Conservation (phyloP, 768 basidiomycete genomes). For the Omphalotus guepiniiformis region DNA sequence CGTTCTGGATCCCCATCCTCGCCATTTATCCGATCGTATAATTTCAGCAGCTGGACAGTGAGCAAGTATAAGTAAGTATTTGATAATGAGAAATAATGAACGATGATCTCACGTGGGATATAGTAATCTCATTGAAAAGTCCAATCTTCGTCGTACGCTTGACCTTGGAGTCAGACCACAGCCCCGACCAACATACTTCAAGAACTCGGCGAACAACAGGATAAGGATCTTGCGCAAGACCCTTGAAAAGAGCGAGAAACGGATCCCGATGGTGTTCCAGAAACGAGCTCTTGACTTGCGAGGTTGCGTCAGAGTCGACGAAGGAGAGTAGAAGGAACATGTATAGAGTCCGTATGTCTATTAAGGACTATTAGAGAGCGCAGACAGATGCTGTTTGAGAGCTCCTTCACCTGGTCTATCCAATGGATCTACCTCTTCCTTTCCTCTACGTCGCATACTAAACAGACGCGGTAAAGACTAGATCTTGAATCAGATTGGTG, state of each 20-base stretch:
- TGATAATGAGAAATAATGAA: not conserved
- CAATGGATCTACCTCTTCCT: conserved; percentile 38
- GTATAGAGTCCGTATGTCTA: conserved; percentile 80
- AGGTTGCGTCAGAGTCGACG: conserved; percentile 42
- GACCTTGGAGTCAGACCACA: conserved; percentile 73
- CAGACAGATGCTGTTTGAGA: not conserved
- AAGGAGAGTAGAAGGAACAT: conserved; percentile 73
- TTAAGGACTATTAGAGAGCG: not conserved
- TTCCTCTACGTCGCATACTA: conserved; percentile 63
- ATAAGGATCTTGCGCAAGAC: conserved; percentile 63
- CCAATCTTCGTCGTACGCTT: conserved; percentile 68
- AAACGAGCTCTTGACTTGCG: conserved; percentile 57
- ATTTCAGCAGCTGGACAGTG: conserved; percentile 55
- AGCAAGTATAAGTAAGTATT: no score
- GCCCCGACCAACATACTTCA: conserved; percentile 70
- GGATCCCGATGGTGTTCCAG: conserved; percentile 67
- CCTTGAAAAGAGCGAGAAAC: conserved; percentile 70
- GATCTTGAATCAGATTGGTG: not conserved
- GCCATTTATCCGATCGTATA: conserved; percentile 59
- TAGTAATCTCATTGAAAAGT: conserved; percentile 62
- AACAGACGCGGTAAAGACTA: conserved; percentile 66
- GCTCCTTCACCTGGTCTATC: conserved; percentile 53
- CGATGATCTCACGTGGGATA: conserved; percentile 52
- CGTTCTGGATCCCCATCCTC: conserved; percentile 49
- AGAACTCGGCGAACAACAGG: conserved; percentile 57